phyloP scores from a whole-genome alignment of 208 protist genomes.

The Crithidia fasciculata region DNA sequence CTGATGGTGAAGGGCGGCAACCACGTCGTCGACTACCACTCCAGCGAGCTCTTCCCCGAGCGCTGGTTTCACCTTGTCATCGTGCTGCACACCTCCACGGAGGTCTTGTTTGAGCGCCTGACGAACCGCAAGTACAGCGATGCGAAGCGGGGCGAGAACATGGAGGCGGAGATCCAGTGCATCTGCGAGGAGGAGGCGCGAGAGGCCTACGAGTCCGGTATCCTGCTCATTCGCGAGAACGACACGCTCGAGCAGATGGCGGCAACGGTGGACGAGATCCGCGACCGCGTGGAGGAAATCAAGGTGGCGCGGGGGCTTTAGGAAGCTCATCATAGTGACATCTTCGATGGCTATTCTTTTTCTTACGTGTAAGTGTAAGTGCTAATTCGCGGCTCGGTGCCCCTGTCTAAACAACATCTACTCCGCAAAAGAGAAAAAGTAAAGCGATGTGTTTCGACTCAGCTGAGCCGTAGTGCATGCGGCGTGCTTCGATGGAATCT shows the following conservation, averaged over 20 bases:
- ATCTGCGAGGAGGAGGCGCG: conserved; percentile 96
- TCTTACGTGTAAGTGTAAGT: background rate
- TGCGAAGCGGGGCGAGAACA: conserved; percentile 96
- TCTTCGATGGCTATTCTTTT: background rate
- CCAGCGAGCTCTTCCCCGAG: conserved; percentile 97
- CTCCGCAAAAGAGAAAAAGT: background rate
- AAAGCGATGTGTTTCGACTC: background rate
- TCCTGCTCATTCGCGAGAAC: conserved; percentile 88
- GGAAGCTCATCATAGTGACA: too few relatives aligned
- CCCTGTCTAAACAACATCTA: too few relatives aligned
- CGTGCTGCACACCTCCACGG: conserved; percentile 93
- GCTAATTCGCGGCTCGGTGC: background rate
- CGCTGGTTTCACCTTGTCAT: conserved; percentile 98
- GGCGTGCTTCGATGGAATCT: background rate
- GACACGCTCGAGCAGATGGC: conserved; percentile 95
- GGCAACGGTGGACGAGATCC: conserved; percentile 82
- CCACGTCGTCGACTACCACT: conserved; percentile 96
- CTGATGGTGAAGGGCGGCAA: conserved; percentile 88
- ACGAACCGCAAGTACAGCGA: conserved; percentile 90
- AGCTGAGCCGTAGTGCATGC: background rate
- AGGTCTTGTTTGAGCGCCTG: conserved; percentile 93
- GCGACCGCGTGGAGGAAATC: conserved; percentile 59
- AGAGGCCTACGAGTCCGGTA: conserved; percentile 91
- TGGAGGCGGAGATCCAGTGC: conserved; percentile 97
- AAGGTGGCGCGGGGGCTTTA: conserved; percentile 35